Base-by-base conservation (phyloP, 2,329 filamentous ascomycete species). In the Neophaeococcomyces mojaviensis region DNA sequence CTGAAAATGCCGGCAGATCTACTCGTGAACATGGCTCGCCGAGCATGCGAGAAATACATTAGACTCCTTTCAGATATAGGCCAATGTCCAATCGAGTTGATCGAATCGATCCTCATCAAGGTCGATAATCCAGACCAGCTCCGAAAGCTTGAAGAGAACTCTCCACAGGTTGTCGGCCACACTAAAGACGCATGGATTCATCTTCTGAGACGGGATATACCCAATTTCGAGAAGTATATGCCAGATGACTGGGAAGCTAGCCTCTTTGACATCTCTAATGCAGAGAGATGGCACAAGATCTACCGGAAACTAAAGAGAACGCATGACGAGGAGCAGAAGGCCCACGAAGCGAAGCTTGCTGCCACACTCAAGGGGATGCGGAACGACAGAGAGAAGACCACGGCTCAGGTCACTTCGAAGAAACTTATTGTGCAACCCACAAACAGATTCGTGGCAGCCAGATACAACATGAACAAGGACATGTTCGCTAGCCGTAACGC, bases 201-300 rank as follows among this genome's bases (percentile, higher is more conserved):
- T 22, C 77, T 96, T 58, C 92, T 97, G 63, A 76, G 78, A 42
- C 78, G 81, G 39, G 81, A 95, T 58, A 86, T 95, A 51, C 80
- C 81, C 2, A 68, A 78, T 46, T 82, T 80, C 63, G 71, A 81
- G 33, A n/a, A 18, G 12, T 33, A 26, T 13, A 26, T 44, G 20
- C 41, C 41, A 4, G 31, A 37, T 3, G 22, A 44, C 20, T 44
- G 33, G 32, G 34, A 68, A 69, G 37, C 79, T 84, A 59, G 76
- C 78, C 20, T 77, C 81, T 55, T 70, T 78, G 19, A 85, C 86
- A 18, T 39, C 0, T 73, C 74, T 46, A 75, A 86, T 51, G 78
- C 82, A 0, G 70, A 71, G 30, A 80, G 79, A 49, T 96, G 88
- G 88, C 79, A 82, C 61, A 79, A 83, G 46, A 73, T 94, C 12